Base-by-base conservation (phyloP, 2,329 filamentous ascomycete species). In the Talaromyces sp. region DNA sequence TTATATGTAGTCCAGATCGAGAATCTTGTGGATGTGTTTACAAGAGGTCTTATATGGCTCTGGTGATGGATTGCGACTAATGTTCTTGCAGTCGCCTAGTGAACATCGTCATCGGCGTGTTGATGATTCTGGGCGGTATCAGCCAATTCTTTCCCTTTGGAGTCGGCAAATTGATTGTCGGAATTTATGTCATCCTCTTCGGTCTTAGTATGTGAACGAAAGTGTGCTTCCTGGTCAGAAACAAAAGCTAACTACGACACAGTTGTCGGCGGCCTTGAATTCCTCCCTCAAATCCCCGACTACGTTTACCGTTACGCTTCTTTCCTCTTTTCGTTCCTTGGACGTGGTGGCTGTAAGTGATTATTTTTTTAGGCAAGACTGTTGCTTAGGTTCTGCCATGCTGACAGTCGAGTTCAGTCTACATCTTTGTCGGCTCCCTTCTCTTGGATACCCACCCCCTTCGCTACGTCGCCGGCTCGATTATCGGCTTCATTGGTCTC, bases 251-350 rank as follows among this genome's bases (percentile, higher is more conserved):
- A 61, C 50, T 2, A 31, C 55, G 56, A 43, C 62, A 59, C 56
- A 89, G 87, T 84, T 66, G 88, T 90, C 65, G 88, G 82, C 52
- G 82, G 89, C 54, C 84, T 92, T 67, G 94, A 99, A 78, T 96
- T 97, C 80, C 89, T 79, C 43, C 77, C 77, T 54, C 74, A 96
- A 77, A 93, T 97, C 68, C 93, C 94, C 56, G 91, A 92, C 62
- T 92, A 96, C 75, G 83, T 96, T 58, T 89, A 92, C 61, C 88
- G 91, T 79, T 96, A 97, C 81, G 93, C 92, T 58, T 96, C 91
- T 11, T 99, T 99, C 82, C 88, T 97, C 77, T 97, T 97, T 82
- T 96, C 91, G 61, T 97, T 99, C 83, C 80, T 97, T 68, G 94
- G 94, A 63, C 92, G 94, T 73, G 94, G 94, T 77, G 83, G 91